These are phyloP conservation scores for Fusarium nygamai DNA, from an alignment of 2,329 filamentous ascomycete species.

Conservation along the genomic window DNA sequence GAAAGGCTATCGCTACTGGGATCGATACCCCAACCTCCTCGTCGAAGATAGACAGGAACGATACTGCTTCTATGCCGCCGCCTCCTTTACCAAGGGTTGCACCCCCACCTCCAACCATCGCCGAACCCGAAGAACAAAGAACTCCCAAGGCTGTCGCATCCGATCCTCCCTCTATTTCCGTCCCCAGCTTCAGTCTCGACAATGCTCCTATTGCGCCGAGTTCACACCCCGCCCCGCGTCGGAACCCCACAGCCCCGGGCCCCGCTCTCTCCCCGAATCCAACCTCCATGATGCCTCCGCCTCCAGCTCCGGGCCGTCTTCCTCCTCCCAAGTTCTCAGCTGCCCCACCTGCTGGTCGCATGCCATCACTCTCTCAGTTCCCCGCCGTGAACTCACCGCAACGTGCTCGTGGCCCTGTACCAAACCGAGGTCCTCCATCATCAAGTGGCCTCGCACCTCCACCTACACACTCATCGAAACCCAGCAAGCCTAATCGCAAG, in stretches of 20 bases:
- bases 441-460: slow-evolving; percentile 62
- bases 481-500: slow-evolving; percentile 70
- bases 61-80: slow-evolving; percentile 51
- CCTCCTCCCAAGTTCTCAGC: slow-evolving; percentile 25
- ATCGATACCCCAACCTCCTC: neutral
- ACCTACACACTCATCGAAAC: slow-evolving; percentile 62
- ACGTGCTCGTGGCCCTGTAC: slow-evolving; percentile 55
- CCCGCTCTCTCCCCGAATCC: slow-evolving; percentile 10
- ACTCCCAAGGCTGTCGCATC: slow-evolving; percentile 61
- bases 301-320: slow-evolving; percentile 35
- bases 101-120: slow-evolving; percentile 34
- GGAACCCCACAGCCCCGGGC: slow-evolving; percentile 28
- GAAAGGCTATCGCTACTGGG: slow-evolving; percentile 4
- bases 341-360: slow-evolving; percentile 41
- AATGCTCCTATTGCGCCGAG: slow-evolving; percentile 38
- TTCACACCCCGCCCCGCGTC: slow-evolving; percentile 24
- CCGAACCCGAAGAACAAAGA: slow-evolving; percentile 53
- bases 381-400: slow-evolving; percentile 64
- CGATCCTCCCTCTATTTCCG: slow-evolving; percentile 35
- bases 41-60: slow-evolving; percentile 20
- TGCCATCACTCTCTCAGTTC: slow-evolving; percentile 55
- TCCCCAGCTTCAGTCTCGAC: slow-evolving; percentile 61
- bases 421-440: slow-evolving; percentile 52
- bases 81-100: slow-evolving; percentile 49
- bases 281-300: slow-evolving; percentile 46